phyloP scores from a whole-genome alignment of 2,329 filamentous ascomycete species.

The Pseudogymnoascus sp. region DNA sequence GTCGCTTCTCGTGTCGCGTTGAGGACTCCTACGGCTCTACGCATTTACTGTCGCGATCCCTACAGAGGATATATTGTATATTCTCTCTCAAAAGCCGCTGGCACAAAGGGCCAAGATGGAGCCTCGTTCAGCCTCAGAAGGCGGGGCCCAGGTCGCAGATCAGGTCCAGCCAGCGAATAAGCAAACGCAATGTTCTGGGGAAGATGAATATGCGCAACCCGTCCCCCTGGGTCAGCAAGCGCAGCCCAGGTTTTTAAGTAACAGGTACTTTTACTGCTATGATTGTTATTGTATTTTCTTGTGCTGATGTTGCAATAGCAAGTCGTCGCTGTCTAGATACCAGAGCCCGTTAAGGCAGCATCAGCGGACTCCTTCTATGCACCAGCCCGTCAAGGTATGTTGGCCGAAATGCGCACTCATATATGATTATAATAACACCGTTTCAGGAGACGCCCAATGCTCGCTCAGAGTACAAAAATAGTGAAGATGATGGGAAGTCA shows the following conservation, averaged over 20 bases:
- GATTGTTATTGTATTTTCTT: not conserved
- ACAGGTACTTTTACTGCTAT: not conserved
- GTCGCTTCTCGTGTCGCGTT: not conserved
- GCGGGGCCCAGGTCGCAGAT: constrained; percentile 2
- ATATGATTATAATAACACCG: not conserved
- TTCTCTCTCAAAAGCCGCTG: not conserved
- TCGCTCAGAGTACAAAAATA: constrained; percentile 75
- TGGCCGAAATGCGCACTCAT: not conserved
- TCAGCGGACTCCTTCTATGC: constrained; percentile 50
- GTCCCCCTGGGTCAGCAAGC: not conserved
- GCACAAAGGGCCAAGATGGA: not conserved
- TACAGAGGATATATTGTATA: not conserved
- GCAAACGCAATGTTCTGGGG: not conserved
- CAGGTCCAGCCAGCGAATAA: constrained; percentile 2
- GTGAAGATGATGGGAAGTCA: constrained; percentile 70
- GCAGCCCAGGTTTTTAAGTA: not conserved
- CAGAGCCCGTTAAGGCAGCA: constrained; percentile 59
- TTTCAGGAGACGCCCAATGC: constrained; percentile 83
- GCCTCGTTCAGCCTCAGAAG: constrained; percentile 9
- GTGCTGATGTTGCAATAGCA: constrained; percentile 1
- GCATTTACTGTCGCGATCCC: not conserved
- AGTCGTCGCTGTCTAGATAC: constrained; percentile 36
- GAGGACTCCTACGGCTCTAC: not conserved
- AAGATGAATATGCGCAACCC: constrained; percentile 4
- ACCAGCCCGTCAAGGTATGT: constrained; percentile 54